Percentiles rank a stretch among this genome's conserved stretches.
These are phyloP conservation scores for Phyllosticta citriasiana DNA, from an alignment of 2,329 filamentous ascomycete genomes.

Conservation along the genomic window DNA sequence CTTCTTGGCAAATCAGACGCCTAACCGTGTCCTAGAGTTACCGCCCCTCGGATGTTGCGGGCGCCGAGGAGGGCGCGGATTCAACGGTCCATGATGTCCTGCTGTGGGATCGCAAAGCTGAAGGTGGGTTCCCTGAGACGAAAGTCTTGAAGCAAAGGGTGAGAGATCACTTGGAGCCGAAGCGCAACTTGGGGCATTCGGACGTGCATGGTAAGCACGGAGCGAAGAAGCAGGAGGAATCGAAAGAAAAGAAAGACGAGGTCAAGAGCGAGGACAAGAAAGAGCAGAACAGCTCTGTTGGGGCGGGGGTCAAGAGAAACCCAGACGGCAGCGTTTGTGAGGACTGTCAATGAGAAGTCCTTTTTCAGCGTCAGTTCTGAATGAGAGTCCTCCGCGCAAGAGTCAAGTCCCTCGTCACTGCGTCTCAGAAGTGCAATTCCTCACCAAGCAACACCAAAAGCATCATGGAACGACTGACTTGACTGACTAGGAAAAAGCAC, in stretches of 20 bases:
- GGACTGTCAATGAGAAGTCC: conserved; percentile 22
- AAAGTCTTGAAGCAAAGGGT: conserved; percentile 83
- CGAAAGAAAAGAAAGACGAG: not conserved
- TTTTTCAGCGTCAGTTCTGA: not conserved
- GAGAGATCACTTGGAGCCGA: conserved; percentile 71
- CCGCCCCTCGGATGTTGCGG: not conserved
- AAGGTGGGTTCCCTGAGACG: conserved; percentile 88
- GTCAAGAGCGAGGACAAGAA: not conserved
- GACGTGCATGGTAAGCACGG: conserved; percentile 33
- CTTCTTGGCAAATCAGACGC: not conserved
- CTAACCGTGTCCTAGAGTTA: not conserved
- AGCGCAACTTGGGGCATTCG: conserved; percentile 65
- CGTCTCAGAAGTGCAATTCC: no score
- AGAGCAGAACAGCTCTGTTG: conserved; percentile 3
- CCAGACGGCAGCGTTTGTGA: conserved; percentile 28
- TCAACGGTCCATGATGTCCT: conserved; percentile 39
- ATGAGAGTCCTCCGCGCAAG: not conserved
- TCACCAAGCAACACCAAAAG: no score
- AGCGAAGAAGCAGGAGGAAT: not conserved
- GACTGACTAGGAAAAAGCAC: no score
- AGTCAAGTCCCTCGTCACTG: not conserved
- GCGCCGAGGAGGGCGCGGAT: conserved; percentile 3
- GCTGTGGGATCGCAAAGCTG: conserved; percentile 78
- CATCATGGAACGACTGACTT: no score
- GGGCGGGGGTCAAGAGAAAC: conserved; percentile 19